A percentile compares a stretch with the other conserved stretches of the same genome.
These are phyloP conservation scores for Colletotrichum sp. DNA, from an alignment of 2,329 filamentous ascomycete genomes.

Conservation along the genomic window DNA sequence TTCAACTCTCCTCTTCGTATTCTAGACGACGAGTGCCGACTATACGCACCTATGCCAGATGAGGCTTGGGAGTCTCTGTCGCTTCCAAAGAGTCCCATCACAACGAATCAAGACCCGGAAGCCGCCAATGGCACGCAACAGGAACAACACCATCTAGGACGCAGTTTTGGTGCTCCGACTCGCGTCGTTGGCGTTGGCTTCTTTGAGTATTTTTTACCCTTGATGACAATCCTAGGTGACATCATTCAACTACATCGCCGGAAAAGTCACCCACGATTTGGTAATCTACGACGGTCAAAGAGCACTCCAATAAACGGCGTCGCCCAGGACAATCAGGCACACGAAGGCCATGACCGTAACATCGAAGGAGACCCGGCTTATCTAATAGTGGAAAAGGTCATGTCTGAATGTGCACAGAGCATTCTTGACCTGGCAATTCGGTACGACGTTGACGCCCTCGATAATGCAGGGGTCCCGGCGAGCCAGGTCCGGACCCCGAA, in stretches of 20 bases:
- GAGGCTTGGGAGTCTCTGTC: constrained; percentile 20
- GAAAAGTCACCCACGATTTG: neutral
- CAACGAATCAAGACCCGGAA: neutral
- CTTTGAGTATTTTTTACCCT: neutral
- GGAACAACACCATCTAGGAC: neutral
- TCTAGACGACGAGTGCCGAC: constrained; percentile 49
- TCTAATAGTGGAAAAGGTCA: neutral
- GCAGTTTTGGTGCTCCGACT: neutral
- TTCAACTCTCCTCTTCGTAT: constrained; percentile 49
- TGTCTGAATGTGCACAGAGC: neutral
- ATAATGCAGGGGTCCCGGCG: neutral
- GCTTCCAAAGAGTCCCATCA: neutral
- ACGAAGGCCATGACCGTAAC: neutral
- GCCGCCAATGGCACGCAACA: neutral
- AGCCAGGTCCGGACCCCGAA: neutral
- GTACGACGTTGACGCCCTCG: neutral
- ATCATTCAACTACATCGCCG: neutral
- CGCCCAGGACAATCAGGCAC: neutral
- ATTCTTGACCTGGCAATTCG: neutral
- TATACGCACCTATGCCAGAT: constrained; percentile 28
- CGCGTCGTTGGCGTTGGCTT: neutral
- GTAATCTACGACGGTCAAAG: neutral
- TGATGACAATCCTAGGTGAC: neutral
- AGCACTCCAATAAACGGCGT: neutral
- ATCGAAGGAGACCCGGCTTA: neutral